These are phyloP conservation scores for Podila horticola DNA, from an alignment of 192 early-diverging fungal genomes.

Conservation along the genomic window DNA sequence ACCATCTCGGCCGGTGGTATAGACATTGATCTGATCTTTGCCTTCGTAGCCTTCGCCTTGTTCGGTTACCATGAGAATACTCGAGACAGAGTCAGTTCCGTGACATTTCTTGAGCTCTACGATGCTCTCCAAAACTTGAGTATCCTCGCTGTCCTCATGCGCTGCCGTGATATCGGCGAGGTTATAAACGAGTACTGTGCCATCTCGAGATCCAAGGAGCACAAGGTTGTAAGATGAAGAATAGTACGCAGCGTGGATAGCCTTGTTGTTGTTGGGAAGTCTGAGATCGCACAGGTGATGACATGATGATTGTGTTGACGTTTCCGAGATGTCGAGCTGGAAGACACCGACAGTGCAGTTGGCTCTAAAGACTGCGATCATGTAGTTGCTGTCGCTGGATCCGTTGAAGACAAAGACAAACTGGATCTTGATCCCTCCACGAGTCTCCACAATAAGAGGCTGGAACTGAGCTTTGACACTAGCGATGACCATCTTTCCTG, in stretches of 20 bases:
- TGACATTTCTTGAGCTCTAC: constrained; percentile 31
- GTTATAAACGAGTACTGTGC: constrained; percentile 33
- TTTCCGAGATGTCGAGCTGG: constrained; percentile 1
- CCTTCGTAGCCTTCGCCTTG: constrained; percentile 23
- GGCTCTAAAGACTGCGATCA: constrained; percentile 40
- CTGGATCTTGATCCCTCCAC: constrained; percentile 45
- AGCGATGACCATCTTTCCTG: constrained; percentile 63
- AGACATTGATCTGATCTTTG: constrained; percentile 58
- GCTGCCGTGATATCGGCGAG: neutral
- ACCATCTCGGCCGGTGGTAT: constrained; percentile 75
- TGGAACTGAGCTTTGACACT: constrained; percentile 58
- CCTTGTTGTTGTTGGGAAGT: constrained; percentile 49
- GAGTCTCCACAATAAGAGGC: constrained; percentile 22
- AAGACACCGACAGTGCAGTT: constrained; percentile 47
- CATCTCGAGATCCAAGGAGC: constrained; percentile 39
- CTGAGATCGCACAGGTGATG: constrained; percentile 28
- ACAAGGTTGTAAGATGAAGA: constrained; percentile 34
- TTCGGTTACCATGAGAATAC: constrained; percentile 47
- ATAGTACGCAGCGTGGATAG: constrained; percentile 40
- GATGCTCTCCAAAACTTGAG: constrained; percentile 13
- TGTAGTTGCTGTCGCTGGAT: constrained; percentile 1
- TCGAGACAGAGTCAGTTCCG: constrained; percentile 41
- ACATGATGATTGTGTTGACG: constrained; percentile 5
- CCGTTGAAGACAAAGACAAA: constrained; percentile 39
- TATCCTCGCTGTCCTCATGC: neutral